Evolutionary conservation across 768 basidiomycete genomes (phyloP), one percentile per base, ranked within the genome.

Genomic region (Hericium coralloides): DNA sequence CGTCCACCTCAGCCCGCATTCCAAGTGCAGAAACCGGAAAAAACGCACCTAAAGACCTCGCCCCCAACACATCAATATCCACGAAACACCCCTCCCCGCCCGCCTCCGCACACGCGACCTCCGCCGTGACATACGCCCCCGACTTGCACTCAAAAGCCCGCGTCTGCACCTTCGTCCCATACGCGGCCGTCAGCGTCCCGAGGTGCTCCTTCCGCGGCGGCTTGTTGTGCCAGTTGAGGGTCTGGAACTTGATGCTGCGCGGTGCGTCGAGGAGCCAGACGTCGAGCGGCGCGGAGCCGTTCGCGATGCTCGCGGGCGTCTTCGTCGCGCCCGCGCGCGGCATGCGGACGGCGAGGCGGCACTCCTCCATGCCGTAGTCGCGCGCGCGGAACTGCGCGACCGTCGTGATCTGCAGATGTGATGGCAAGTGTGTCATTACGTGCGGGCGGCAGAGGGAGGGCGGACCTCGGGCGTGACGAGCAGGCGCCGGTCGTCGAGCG

Each of bases 401-500:
- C 49, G 49, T 50, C 9, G 22, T 23, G 26, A 31, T 50, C 49
- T 50, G 43, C 43, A 45, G 15, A 20, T 9, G 43, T n/a, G 43
- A n/a, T 17, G 43, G 10, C 39, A 38, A 8, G 38, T 38, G 39
- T 41, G n/a, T 41, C 12, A n/a, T 3, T 12, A 41, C 39, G 14
- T 41, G 12, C n/a, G 12, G 14, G 39, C 39, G n/a, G n/a, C n/a
- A 4, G 26, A 31, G 26, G 26, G 4, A 8, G 8, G 26, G 26
- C 5, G 26, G 26, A 31, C 26, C 26, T 31, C 5, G 4, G 26
- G 26, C 2, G 26, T 45, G 18, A 60, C 57, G 15, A 55, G 38
- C 15, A 59, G 38, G 12, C 12, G 60, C 18, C 55, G 25, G 38
- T 59, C 41, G 10, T 39, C 58, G 22, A 53, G 47, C 2, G 57